Evolutionary conservation across 164 flowering plant genomes (phyloP), one percentile per base, ranked within the genome.

Genomic region (Platanus orientalis): DNA sequence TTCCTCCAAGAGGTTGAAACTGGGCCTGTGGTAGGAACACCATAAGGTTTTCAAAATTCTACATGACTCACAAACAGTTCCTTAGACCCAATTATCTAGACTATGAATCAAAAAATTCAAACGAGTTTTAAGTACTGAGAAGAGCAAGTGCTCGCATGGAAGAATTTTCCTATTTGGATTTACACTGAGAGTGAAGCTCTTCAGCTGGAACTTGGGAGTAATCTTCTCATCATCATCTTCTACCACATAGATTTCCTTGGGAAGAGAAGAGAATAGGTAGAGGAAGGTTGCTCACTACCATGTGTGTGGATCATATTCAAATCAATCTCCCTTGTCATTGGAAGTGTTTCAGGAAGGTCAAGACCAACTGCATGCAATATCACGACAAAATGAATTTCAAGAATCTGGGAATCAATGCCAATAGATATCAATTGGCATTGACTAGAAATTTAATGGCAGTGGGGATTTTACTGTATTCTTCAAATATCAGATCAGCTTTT

Each of bases 1-100:
- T 69, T 87, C 98, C 51, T 91, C 96, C 28, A 94, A 49, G 63
- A 91, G 95, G 42, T 79, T 76, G 78, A 94, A 94, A 69, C 84
- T 84, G 65, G 99, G 97, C 80, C 99, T 92, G 85, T 21, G 13
- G 73, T 60, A 58, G 54, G 56, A 73, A 58, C 12, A 28, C n/a
- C n/a, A n/a, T n/a, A n/a, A n/a, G 32, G 20, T 32, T 2, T 1
- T 36, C 23, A 34, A 20, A 58, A 30, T 34, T 10, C n/a, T 6
- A 36, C 14, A 6, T 5, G 20, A 39, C 21, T 20, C 23, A 20
- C 24, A 24, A 21, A 44, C 7, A 21, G 14, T 19, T 58, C 39
- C n/a, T 52, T 11, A 34, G 60, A 45, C 19, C 56, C 39, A 28
- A 36, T 34, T 25, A n/a, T n/a, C n/a, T 19, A 54, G 25, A 30